Evolutionary conservation across 768 basidiomycete species (phyloP).

Genomic region (Kockovaella imperatae): DNA sequence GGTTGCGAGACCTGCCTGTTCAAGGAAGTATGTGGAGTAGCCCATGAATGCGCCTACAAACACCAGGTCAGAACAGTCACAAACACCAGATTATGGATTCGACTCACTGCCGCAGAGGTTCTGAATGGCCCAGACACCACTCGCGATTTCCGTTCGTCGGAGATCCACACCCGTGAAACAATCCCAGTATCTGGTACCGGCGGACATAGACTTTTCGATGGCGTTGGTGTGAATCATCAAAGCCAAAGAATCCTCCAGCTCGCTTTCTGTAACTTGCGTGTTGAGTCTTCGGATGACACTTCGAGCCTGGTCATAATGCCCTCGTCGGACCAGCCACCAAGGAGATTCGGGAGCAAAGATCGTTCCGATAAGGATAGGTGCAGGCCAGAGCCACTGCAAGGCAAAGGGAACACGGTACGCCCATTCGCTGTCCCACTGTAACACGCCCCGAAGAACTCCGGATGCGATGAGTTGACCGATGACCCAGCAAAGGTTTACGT

Average conservation of each 20-base stretch:
- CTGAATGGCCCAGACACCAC: conserved; percentile 37
- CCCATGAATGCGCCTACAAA: too few species aligned
- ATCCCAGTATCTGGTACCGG: conserved; percentile 43
- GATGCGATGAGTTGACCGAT: conserved; percentile 35
- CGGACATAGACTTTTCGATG: conserved; percentile 37
- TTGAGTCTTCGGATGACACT: conserved; percentile 15
- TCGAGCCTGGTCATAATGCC: conserved; percentile 18
- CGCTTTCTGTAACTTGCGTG: conserved; percentile 22
- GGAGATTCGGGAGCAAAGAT: conserved; percentile 39
- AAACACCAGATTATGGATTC: conserved; percentile 4
- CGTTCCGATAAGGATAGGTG: conserved; percentile 19
- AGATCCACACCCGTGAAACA: conserved; percentile 45
- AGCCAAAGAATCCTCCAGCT: conserved; percentile 33
- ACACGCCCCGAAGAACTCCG: conserved; percentile 22
- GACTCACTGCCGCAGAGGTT: conserved; percentile 30
- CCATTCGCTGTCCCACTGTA: conserved; percentile 14
- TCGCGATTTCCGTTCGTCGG: conserved; percentile 50
- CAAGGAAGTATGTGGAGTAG: conserved; percentile 35
- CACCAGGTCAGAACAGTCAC: conserved; percentile 1
- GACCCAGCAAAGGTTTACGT: conserved; percentile 39
- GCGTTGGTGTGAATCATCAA: conserved; percentile 45
- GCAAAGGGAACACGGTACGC: conserved; percentile 29
- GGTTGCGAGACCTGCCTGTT: conserved; percentile 29
- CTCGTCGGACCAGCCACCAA: conserved; percentile 35
- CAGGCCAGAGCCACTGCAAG: conserved; percentile 17